phyloP scores from a whole-genome alignment of 2,329 filamentous ascomycete genomes.

The Cyanodermella asteris region DNA sequence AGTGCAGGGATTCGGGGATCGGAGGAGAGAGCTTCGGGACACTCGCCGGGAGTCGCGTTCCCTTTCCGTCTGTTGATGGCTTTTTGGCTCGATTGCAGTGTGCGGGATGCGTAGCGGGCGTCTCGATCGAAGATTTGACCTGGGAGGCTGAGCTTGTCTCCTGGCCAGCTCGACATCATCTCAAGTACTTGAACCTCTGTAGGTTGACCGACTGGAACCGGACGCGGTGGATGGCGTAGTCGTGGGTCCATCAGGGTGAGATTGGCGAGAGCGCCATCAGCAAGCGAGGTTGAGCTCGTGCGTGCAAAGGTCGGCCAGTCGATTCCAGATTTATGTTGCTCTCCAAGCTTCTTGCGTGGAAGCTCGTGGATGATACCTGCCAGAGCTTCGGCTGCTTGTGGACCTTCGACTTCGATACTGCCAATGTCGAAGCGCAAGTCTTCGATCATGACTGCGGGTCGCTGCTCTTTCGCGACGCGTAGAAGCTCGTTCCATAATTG shows the following conservation, averaged over 20 bases:
- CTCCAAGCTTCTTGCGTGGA: slow-evolving; percentile 18
- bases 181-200: slow-evolving; percentile 29
- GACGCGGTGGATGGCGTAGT: slow-evolving; percentile 50
- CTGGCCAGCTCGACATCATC: slow-evolving; percentile 44
- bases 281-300: slow-evolving; percentile 47
- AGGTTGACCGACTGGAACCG: slow-evolving; percentile 19
- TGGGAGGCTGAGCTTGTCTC: slow-evolving; percentile 29
- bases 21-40: slow-evolving; percentile 31
- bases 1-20: slow-evolving; percentile 65
- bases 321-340: slow-evolving; percentile 16
- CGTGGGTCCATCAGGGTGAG: slow-evolving; percentile 65
- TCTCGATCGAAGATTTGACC: slow-evolving; percentile 46
- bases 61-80: slow-evolving; percentile 57
- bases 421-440: slow-evolving; percentile 52
- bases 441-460: slow-evolving; percentile 37
- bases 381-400: slow-evolving; percentile 59
- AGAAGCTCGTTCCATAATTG: slow-evolving; percentile 41
- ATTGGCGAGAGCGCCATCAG: slow-evolving; percentile 44
- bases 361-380: slow-evolving; percentile 41
- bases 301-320: slow-evolving; percentile 27
- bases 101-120: slow-evolving; percentile 40
- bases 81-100: slow-evolving; percentile 51
- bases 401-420: slow-evolving; percentile 47
- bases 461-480: slow-evolving; percentile 35
- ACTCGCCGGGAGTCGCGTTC: slow-evolving; percentile 37